Percentiles rank a stretch among this genome's conserved stretches.
phyloP scores from a whole-genome alignment of 345 rosid species.

The Noccaea bulbosa region DNA sequence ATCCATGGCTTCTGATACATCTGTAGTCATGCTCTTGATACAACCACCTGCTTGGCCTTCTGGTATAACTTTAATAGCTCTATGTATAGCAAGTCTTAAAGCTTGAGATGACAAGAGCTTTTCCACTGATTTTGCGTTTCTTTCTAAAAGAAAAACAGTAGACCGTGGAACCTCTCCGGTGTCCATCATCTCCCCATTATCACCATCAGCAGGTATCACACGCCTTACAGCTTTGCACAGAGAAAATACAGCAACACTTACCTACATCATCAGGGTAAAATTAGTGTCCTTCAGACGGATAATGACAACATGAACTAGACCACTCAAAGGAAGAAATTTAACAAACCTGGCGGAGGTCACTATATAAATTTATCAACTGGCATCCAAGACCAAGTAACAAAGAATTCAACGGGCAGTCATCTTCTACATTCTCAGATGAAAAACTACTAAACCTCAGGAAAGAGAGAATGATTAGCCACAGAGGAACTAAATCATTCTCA shows the following conservation, averaged over 20 bases:
- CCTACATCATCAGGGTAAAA: conserved; percentile 56
- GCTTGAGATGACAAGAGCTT: conserved; percentile 57
- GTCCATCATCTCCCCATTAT: conserved; percentile 38
- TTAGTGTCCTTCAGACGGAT: conserved; percentile 1
- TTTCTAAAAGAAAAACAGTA: conserved; percentile 43
- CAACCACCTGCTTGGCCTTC: conserved; percentile 89
- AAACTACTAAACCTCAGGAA: conserved; percentile 55
- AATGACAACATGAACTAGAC: conserved; percentile 18
- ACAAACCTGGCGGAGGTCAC: conserved; percentile 95
- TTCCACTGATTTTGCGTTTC: conserved; percentile 54
- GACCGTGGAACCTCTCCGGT: conserved; percentile 28
- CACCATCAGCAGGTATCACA: conserved; percentile 41
- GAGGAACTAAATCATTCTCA: conserved; percentile 62
- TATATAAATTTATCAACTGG: conserved; percentile 72
- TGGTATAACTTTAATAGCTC: conserved; percentile 67
- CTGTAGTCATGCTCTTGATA: conserved; percentile 59
- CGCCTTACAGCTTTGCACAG: conserved; percentile 78
- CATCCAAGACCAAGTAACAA: conserved; percentile 59
- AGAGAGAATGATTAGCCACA: conserved; percentile 71
- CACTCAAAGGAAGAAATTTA: conserved; percentile 19
- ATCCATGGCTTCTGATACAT: conserved; percentile 61
- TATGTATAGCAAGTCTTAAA: conserved; percentile 60
- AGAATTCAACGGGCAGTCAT: conserved; percentile 49
- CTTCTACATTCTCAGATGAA: conserved; percentile 45
- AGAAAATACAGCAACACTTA: conserved; percentile 60